Base-by-base conservation (phyloP, 176 grass and related monocot species). In the Bolboschoenus planiculmis region DNA sequence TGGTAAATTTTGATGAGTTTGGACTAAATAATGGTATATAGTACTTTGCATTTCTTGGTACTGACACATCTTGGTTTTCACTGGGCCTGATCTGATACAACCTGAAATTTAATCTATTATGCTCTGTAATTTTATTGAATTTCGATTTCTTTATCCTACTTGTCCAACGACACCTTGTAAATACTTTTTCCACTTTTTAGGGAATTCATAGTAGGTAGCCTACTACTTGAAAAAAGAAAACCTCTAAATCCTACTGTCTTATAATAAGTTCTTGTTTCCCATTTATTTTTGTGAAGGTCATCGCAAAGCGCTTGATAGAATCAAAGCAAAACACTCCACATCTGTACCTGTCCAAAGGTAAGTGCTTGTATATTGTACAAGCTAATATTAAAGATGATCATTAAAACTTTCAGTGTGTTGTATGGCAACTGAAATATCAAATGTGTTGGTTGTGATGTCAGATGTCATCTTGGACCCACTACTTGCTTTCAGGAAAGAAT, bases 251-350 rank as follows among this genome's bases (percentile, higher is more conserved):
- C 39, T 24, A 72, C 10, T 46, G 20, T 72, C 21, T 72, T 26
- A 26, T 24, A 23, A 46, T 15, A 33, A 36, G 14, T 70, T 46
- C n/a, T 13, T 76, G 44, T 33, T 26, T 75, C 40, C 23, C 29
- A 16, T 33, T 33, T 64, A 16, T 67, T 42, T 39, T 86, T 87
- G 51, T 85, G 71, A 56, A 93, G 92, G 56, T 99, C 77, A 95
- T 99, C 83, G 96, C 96, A 78, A 95, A 99, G 85, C 90, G 96
- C 48, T 83, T 99, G 86, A 82, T 99, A 6, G 92, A 95, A 86
- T 99, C 96, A 65, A 99, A 99, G 87, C 96, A 93, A 86, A 90
- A 77, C 20, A 99, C 86, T 85, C 96, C 96, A 78, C 96, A 99
- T 90, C 84, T 95, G 47, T 99, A 99, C 85, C 83, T 99, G 58